Base-by-base conservation (phyloP, 345 rosid species). In the Trapa bicornis region DNA sequence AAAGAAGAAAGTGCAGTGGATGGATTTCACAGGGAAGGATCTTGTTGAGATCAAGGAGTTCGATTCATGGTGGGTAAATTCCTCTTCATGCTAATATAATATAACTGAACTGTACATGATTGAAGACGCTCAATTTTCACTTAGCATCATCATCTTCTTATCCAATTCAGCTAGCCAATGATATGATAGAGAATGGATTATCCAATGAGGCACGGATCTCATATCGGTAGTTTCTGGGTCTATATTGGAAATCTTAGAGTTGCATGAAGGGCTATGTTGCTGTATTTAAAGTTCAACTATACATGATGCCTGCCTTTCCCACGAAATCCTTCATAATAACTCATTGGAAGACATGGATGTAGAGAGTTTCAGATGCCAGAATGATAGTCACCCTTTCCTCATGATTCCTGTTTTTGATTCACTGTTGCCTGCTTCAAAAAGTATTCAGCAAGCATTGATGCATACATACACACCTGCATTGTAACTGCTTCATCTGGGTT, bases 1-100 rank as follows among this genome's bases (percentile, higher is more conserved):
- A 74, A 82, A 76, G 83, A 87, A 84, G 82, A 82, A 65, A 65
- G 94, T 89, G 48, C 91, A 84, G 70, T 89, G 96, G 96, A 75
- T 81, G 77, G 96, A 89, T 79, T 76, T 72, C 75, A 75, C 77
- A 71, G 96, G 91, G 71, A 85, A 84, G 71, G 86, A 85, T 61
- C 83, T 89, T 69, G 86, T 78, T 74, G 82, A 85, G 80, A 75
- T 87, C 78, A 85, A 82, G 70, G 91, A 83, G 78, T 89, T 87
- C 57, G 87, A 87, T 67, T 61, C 85, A 80, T 80, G 89, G 91
- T 88, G 73, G 61, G 80, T 53, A 53, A 22, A 37, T 37, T 53
- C 60, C 33, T 67, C 62, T 35, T 3, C 8, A n/a, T 54, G 60
- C 60, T 17, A 3, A 54, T 22, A 4, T 54, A 58, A 58, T 33